Base-by-base conservation (phyloP, 768 basidiomycete species). In the Phlebiopsis gigantea region DNA sequence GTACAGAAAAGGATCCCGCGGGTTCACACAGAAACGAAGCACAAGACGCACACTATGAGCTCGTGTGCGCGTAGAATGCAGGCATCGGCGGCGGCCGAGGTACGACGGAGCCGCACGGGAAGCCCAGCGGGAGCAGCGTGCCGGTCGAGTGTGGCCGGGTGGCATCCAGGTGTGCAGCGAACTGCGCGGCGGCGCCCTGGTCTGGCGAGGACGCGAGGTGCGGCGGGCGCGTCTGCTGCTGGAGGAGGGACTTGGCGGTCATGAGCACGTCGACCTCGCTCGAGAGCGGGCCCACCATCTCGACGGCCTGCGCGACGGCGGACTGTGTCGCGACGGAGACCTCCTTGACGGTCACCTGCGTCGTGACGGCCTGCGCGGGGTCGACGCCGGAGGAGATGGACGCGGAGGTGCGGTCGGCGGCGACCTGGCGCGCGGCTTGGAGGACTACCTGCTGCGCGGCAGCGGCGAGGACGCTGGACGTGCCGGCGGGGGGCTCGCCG, bases 381-480 rank as follows among this genome's bases (percentile, higher is more conserved):
- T 72, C 66, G n/a, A 75, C 57, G 17, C 77, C 77, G 4, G 74
- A 73, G 8, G 70, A 72, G 22, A 77, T 76, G 1, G 73, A 73
- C 2, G 72, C 76, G 10, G 74, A 75, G 6, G 78, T 74, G 28
- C 75, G 76, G 58, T 81, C 80, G 17, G 79, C 77, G 21, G 77
- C 80, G 19, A 81, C 80, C 54, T 81, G 79, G 49, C 78, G 77
- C 15, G 80, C 90, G 25, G 90, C 90, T 65, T 88, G 84, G 30
- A 90, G 77, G 46, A 93, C 90, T 55, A 92, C 85, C 57, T 89
- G 84, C 63, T 89, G 87, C 17, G 88, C 90, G 4, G 89, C 90
- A 12, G 82, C 83, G 5, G 87, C 88, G 57, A 91, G 76, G 19
- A 65, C 81, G 70, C 65, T 84, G 70, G 71, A 71, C 12, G 62